Conservation (phyloP, 2,329 filamentous ascomycete species). For the Aspergillus alliaceus region DNA sequence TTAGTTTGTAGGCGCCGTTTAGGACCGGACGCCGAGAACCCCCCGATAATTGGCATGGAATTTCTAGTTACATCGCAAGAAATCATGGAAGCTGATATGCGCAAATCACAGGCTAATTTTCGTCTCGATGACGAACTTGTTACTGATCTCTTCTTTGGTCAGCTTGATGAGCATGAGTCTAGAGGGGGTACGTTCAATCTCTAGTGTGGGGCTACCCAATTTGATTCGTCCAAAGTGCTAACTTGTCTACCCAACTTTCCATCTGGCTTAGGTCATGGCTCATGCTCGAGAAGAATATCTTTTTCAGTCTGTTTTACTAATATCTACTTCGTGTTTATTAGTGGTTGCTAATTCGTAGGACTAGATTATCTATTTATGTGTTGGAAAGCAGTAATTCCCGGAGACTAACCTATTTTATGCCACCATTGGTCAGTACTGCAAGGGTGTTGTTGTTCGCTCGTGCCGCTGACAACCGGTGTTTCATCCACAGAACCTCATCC, state of each 20-base stretch:
- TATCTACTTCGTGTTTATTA: neutral
- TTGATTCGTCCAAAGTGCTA: constrained; percentile 9
- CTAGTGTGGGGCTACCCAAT: neutral
- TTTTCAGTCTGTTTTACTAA: constrained; percentile 50
- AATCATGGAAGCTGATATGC: constrained; percentile 13
- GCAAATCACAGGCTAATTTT: constrained; percentile 52
- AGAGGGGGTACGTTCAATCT: constrained; percentile 46
- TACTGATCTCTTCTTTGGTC: constrained; percentile 60
- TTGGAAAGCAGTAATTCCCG: constrained; percentile 48
- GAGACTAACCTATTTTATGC: constrained; percentile 49
- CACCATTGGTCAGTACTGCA: constrained; percentile 41
- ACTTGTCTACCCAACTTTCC: constrained; percentile 3
- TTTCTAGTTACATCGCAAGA: constrained; percentile 1
- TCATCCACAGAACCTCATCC: constrained; percentile 55
- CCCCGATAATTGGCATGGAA: constrained; percentile 14
- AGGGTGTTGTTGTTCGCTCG: neutral
- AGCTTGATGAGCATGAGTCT: constrained; percentile 60
- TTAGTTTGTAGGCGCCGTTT: neutral
- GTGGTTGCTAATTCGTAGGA: constrained; percentile 11
- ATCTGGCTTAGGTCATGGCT: constrained; percentile 53
- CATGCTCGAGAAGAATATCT: constrained; percentile 63
- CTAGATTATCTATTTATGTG: constrained; percentile 45
- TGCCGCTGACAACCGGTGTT: constrained; percentile 9
- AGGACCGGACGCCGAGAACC: constrained; percentile 10
- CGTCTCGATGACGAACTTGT: constrained; percentile 60